Evolutionary conservation across 2,329 filamentous ascomycete genomes (phyloP), one percentile per base, ranked within the genome.

Genomic region (Ophiostoma sp.): DNA sequence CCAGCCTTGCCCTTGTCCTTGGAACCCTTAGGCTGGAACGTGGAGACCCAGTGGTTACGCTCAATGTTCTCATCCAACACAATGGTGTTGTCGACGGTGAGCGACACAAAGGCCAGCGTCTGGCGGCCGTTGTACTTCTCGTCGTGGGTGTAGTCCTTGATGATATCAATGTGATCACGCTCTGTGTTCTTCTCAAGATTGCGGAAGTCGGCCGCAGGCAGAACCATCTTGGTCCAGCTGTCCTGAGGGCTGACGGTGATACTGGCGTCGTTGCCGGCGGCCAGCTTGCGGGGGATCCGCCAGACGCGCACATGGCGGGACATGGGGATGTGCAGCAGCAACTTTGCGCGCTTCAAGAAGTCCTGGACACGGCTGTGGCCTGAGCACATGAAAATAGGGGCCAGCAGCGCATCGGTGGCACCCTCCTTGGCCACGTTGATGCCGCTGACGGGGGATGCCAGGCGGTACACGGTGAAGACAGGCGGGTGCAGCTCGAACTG

Each of bases 401-500:
- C 88, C 5, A 86, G 81, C 20, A 86, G 85, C 52, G 86, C 83
- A 69, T 81, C 85, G 13, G 88, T 86, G 75, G 89, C 88, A 70
- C 90, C 79, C 1, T 84, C 80, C 75, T 89, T 85, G 52, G 87
- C 81, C 67, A 86, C 81, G 6, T 83, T 81, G 31, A 87, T 79
- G 1, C 86, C 85, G 73, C 84, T 88, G 68, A 83, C 80, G 23
- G 85, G 81, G 2, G 86, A 86, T 77, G 89, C 89, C 1, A 98
- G 83, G 74, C 94, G 93, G 76, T 96, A 88, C 72, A 98, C 84
- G 1, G 89, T 92, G 78, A 97, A 92, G 62, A 97, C 84, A 0
- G 92, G 93, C 4, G 94, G 95, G 76, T 93, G 88, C 57, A 93
- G 83, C 79, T 98, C 95, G 78, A 90, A 96, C 75, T 90, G 83